A percentile compares a stretch with the other conserved stretches of the same genome.
These are phyloP conservation scores for Plantago ovata DNA, from an alignment of 257 asterid species.

Conservation along the genomic window DNA sequence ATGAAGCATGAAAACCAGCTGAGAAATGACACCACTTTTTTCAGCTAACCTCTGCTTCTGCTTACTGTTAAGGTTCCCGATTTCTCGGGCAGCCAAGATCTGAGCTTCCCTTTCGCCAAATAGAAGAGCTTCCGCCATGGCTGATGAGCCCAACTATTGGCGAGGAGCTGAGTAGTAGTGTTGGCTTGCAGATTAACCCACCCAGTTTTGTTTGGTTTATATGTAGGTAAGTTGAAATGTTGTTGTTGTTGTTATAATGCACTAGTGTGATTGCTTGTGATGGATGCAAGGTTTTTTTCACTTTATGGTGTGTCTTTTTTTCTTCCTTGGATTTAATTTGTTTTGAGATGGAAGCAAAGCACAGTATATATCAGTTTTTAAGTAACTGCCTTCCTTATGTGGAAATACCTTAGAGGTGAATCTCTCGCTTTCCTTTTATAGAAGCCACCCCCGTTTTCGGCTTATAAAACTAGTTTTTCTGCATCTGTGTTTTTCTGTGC, in stretches of 20 bases:
- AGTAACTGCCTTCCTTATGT: conserved; percentile 27
- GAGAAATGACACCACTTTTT: conserved; percentile 51
- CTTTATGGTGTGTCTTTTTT: conserved; percentile 18
- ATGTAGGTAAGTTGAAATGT: conserved; percentile 2
- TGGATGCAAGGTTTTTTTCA: conserved; percentile 44
- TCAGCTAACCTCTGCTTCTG: conserved; percentile 52
- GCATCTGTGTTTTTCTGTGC: neutral
- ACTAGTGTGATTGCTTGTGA: conserved; percentile 50
- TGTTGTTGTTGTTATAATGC: conserved; percentile 9
- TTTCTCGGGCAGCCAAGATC: conserved; percentile 51
- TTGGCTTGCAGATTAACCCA: conserved; percentile 9
- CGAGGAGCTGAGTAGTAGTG: no score
- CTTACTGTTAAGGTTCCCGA: conserved; percentile 39
- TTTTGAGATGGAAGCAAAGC: conserved; percentile 70
- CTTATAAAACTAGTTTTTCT: conserved; percentile 4
- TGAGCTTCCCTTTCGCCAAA: conserved; percentile 51
- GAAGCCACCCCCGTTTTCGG: conserved; percentile 33
- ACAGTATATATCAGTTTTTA: conserved; percentile 37
- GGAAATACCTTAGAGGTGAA: conserved; percentile 39
- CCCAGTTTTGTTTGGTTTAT: neutral
- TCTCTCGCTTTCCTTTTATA: conserved; percentile 40
- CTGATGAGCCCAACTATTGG: conserved; percentile 29
- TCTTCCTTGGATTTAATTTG: conserved; percentile 35
- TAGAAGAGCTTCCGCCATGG: conserved; percentile 64
- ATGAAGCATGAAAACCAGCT: conserved; percentile 57